Evolutionary conservation across 2,329 filamentous ascomycete genomes (phyloP), one percentile per base, ranked within the genome.

Genomic region (Epichloe sp.): DNA sequence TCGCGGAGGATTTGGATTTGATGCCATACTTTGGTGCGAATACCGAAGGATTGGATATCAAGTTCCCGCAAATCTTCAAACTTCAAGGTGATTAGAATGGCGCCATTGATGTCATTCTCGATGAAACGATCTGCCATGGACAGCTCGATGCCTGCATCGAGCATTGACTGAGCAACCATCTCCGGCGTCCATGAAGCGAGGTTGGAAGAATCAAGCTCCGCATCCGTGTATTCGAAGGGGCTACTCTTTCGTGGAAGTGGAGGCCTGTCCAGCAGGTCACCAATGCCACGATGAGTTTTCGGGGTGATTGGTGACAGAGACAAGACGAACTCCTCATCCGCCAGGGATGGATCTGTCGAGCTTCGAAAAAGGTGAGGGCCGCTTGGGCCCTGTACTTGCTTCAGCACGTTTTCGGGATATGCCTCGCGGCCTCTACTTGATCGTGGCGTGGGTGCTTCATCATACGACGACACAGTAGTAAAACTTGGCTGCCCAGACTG

Each of bases 341-440:
- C 46, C 19, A 60, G 49, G 17, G 46, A 59, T 19, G 52, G 54
- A 52, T 82, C 77, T 35, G 78, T 75, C 19, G 85, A 88, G 53
- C 77, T 77, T 57, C 86, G 81, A 68, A 95, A 95, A 95, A 95
- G 76, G 69, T 95, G 90, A 10, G 90, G 90, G 1, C 90, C 90
- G 57, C 78, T 78, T 2, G 90, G 90, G 0, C 90, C 90, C 63
- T 88, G 78, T 6, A 91, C 82, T 35, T 82, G 75, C 65, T 85
- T 85, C 41, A 68, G 59, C n/a, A 76, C 75, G 54, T 77, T 70
- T 44, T 81, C 76, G 56, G 83, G 76, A 48, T 80, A 87, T 31
- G 74, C 73, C 55, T 75, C 75, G 54, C 79, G 76, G 56, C 78
- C 74, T 57, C 75, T 75, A 59, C 71, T 77, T 44, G 85, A 85